phyloP scores from a whole-genome alignment of 148 eudicot species.

The Fagopyrum homotropicum region DNA sequence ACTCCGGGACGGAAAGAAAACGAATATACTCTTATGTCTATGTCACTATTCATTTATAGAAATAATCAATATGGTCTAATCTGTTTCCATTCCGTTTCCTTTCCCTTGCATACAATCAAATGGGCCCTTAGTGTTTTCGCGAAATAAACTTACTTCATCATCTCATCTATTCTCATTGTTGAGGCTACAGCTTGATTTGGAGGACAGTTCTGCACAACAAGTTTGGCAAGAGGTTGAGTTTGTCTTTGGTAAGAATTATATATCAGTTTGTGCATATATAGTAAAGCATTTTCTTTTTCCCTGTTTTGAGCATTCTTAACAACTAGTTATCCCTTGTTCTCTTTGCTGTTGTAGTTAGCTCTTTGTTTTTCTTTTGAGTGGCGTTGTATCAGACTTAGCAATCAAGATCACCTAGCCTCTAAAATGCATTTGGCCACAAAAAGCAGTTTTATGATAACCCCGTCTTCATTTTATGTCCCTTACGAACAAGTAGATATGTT shows the following conservation, averaged over 20 bases:
- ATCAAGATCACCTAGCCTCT: background rate
- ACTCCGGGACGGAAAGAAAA: background rate
- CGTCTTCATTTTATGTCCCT: background rate
- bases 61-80: no score
- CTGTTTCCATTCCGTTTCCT: no score
- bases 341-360: background rate
- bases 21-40: background rate
- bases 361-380: background rate
- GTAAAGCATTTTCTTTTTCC: background rate
- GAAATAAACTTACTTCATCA: background rate
- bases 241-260: constrained; percentile 61
- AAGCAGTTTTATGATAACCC: constrained; percentile 1
- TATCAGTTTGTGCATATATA: background rate
- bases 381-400: background rate
- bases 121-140: no score
- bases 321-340: background rate
- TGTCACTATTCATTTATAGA: no score
- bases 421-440: background rate
- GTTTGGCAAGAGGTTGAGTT: constrained; percentile 84
- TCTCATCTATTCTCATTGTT: constrained; percentile 12
- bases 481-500: background rate
- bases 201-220: constrained; percentile 63
- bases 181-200: constrained; percentile 73
- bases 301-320: background rate
- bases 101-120: no score